These are phyloP conservation scores for Fomitopsis serialis DNA, from an alignment of 768 basidiomycete genomes.

Conservation along the genomic window DNA sequence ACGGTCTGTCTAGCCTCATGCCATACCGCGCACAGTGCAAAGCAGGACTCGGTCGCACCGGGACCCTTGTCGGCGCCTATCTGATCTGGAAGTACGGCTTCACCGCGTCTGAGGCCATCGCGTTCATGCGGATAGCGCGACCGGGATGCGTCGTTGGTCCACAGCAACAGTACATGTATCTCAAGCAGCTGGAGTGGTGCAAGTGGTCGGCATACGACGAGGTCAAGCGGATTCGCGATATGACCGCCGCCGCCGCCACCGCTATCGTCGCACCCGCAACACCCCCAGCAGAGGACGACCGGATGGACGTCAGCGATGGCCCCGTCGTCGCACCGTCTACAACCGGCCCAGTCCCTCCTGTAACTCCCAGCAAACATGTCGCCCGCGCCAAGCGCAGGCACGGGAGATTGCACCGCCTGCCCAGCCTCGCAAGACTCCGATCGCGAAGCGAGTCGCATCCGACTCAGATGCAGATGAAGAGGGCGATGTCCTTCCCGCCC, in stretches of 20 bases:
- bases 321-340: conserved; percentile 16
- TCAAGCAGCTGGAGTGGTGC: conserved; percentile 90
- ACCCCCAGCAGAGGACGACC: conserved; percentile 77
- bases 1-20: conserved; percentile 7
- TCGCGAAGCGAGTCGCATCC: conserved; percentile 61
- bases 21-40: conserved; percentile 59
- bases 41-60: conserved; percentile 94
- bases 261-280: conserved; percentile 69
- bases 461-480: conserved; percentile 68
- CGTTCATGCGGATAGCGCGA: conserved; percentile 95
- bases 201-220: conserved; percentile 92
- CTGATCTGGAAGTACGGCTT: conserved; percentile 99
- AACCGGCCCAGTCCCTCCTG: conserved; percentile 49
- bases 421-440: conserved; percentile 85
- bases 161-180: conserved; percentile 92
- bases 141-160: conserved; percentile 92
- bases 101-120: conserved; percentile 92
- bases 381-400: conserved; percentile 67
- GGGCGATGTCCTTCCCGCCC: conserved; percentile 59
- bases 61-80: conserved; percentile 96
- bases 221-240: conserved; percentile 45
- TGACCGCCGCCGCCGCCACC: conserved; percentile 30
- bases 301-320: conserved; percentile 33
- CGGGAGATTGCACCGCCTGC: conserved; percentile 71
- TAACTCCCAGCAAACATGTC: conserved; percentile 77